Base-by-base conservation (phyloP, 148 eudicot species). In the Rhododendron mucronatum region DNA sequence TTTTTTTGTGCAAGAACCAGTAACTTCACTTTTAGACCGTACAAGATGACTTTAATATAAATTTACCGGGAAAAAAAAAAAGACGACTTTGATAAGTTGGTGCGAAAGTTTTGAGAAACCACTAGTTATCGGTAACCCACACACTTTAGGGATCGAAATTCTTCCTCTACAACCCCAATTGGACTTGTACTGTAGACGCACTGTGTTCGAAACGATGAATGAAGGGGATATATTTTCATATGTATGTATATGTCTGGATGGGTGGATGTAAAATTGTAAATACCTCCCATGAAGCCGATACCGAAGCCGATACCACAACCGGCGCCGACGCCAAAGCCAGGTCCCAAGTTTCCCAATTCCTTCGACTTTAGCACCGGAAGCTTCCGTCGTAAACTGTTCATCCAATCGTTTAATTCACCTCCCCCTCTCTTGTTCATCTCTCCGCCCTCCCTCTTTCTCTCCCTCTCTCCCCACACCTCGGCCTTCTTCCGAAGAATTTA, bases 271-370 rank as follows among this genome's bases (percentile, higher is more conserved):
- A 47, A 47, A 41, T 41, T 18, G 51, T 15, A 18, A 5, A 63
- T 89, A 93, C 95, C 95, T 63, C 95, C 95, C 51, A 92, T 82
- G 69, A 93, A 87, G 30, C 95, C 95, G 39, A 93, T 30, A 39
- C 94, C 95, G 82, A 93, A 83, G 35, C 95, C 95, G 50, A 91
- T 33, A 83, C 88, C 88, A 44, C 88, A 86, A 76, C 88, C 88
- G 41, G 85, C 88, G 65, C 88, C 88, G 48, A 90, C n/a, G 81
- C 92, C 94, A 55, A 93, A 93, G 82, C 87, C 94, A 9, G 95
- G 95, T 3, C 95, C 95, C 35, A 92, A 35, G 50, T 89, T 92
- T 7, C 94, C 94, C 44, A 91, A 67, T 3, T 89, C 84, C 15
- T 88, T 89, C 50, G 82, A 76, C 74, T 84, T 89, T 48, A 92